A percentile compares a stretch with the other conserved stretches of the same genome.
Conservation (phyloP, 2,329 filamentous ascomycete genomes). For the Trichoderma hamatum region DNA sequence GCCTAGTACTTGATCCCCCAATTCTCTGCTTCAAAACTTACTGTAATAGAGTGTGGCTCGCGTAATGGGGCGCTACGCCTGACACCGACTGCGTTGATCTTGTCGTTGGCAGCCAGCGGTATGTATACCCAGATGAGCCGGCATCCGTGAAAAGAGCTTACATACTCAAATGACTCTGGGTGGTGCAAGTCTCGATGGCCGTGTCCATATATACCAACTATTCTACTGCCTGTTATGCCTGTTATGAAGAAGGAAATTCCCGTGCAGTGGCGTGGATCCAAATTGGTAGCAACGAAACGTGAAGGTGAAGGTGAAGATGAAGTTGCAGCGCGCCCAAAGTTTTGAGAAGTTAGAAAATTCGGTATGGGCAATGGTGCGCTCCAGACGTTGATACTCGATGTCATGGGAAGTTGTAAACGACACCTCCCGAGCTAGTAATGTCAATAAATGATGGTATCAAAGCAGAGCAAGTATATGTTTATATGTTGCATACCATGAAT, state of each 20-base stretch:
- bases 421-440: neutral
- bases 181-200: neutral
- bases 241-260: neutral
- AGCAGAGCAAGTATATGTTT: no score
- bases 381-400: neutral
- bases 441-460: neutral
- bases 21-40: neutral
- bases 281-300: neutral
- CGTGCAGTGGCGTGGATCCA: neutral
- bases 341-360: neutral
- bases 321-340: no score
- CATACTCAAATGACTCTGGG: neutral
- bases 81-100: neutral
- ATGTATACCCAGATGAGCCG: neutral
- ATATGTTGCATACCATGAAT: neutral
- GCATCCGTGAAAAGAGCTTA: neutral
- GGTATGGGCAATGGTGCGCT: neutral
- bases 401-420: neutral
- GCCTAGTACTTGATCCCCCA: neutral
- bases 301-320: neutral
- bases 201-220: constrained; percentile 1
- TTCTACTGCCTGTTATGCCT: neutral
- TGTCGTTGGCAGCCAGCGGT: neutral
- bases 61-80: neutral
- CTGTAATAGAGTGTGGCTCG: neutral